Evolutionary conservation across 495 filamentous ascomycete species (phyloP).

Genomic region (Trichoderma virens): DNA sequence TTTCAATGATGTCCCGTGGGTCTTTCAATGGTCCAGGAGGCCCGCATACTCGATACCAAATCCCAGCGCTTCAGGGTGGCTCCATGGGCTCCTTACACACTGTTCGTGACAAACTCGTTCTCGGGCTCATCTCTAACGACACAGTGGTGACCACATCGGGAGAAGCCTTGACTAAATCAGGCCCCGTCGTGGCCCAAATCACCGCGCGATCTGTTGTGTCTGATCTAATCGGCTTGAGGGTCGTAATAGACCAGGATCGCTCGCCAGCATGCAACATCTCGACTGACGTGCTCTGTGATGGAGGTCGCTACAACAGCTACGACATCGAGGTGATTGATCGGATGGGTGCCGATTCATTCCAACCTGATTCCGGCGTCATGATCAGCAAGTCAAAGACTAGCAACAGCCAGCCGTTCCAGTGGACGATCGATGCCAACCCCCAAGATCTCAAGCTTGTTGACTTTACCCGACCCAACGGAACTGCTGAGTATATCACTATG

Average conservation of each 20-base stretch:
- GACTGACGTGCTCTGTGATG: conserved; percentile 33
- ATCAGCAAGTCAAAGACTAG: conserved; percentile 33
- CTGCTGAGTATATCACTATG: conserved; percentile 21
- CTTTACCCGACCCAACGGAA: conserved; percentile 26
- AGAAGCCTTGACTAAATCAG: conserved; percentile 25
- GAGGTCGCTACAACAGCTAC: conserved; percentile 31
- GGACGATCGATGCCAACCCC: conserved; percentile 36
- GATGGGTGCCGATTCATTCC: conserved; percentile 36
- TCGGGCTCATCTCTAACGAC: conserved; percentile 24
- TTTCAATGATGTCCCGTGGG: conserved; percentile 31
- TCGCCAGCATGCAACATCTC: conserved; percentile 26
- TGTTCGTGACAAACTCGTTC: conserved; percentile 33
- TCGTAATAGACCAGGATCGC: conserved; percentile 24
- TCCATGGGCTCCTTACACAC: conserved; percentile 34
- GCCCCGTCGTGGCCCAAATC: conserved; percentile 29
- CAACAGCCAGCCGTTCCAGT: conserved; percentile 29
- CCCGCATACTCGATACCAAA: conserved; percentile 36
- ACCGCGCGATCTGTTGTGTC: conserved; percentile 28
- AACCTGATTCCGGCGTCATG: conserved; percentile 33
- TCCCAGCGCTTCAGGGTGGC: conserved; percentile 28
- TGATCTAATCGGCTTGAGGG: conserved; percentile 31
- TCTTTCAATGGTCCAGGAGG: conserved; percentile 37
- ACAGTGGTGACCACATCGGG: conserved; percentile 28
- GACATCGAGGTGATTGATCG: conserved; percentile 35
- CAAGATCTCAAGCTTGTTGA: conserved; percentile 29